phyloP scores from a whole-genome alignment of 2,329 filamentous ascomycete genomes.

The Penicillium sp. region DNA sequence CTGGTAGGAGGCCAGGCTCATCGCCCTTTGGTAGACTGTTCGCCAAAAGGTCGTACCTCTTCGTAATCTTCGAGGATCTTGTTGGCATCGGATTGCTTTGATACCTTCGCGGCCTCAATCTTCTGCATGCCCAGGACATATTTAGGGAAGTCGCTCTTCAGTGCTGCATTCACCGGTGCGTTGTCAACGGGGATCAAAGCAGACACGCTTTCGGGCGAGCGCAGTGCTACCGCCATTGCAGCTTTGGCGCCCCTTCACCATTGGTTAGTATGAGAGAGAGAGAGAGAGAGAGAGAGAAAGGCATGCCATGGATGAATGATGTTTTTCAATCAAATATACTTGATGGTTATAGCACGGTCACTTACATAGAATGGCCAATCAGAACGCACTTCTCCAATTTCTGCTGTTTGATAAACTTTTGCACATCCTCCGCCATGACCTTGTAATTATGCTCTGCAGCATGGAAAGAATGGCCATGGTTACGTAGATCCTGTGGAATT shows the following conservation, averaged over 20 bases:
- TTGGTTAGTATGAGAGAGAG: constrained; percentile 10
- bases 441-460: constrained; percentile 72
- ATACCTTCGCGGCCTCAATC: constrained; percentile 68
- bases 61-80: constrained; percentile 74
- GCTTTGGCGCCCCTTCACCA: constrained; percentile 76
- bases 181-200: constrained; percentile 87
- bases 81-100: constrained; percentile 74
- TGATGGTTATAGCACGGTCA: background rate
- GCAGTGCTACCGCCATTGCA: constrained; percentile 81
- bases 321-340: background rate
- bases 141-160: constrained; percentile 71
- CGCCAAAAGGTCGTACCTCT: constrained; percentile 48
- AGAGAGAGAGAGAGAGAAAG: too few relatives aligned
- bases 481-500: constrained; percentile 70
- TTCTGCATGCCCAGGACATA: constrained; percentile 84
- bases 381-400: constrained; percentile 68
- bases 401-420: constrained; percentile 72
- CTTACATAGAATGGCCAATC: constrained; percentile 91
- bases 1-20: background rate
- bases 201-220: constrained; percentile 63
- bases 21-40: background rate
- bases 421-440: constrained; percentile 79
- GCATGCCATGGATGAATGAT: too few relatives aligned
- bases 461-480: constrained; percentile 90
- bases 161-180: constrained; percentile 75